These are phyloP conservation scores for Albugo laibachii DNA, from an alignment of 352 stramenopile genomes.

Conservation along the genomic window DNA sequence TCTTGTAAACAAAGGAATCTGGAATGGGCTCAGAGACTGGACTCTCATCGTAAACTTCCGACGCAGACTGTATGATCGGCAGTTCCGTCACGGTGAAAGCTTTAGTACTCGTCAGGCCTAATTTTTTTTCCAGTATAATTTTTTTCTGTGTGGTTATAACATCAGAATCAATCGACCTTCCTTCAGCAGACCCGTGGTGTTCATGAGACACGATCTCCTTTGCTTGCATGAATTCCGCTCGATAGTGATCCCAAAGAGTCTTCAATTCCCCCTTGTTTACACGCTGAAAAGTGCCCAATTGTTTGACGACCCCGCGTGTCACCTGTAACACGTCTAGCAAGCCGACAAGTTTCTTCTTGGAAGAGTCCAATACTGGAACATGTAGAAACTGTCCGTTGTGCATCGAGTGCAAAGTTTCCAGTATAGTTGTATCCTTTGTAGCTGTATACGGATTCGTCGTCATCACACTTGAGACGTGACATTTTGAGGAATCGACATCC, in stretches of 20 bases:
- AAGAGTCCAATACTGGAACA: constrained; percentile 84
- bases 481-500: constrained; percentile 63
- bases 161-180: not conserved
- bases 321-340: constrained; percentile 93
- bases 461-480: constrained; percentile 83
- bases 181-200: not conserved
- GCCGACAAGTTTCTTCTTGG: constrained; percentile 75
- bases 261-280: constrained; percentile 45
- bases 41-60: constrained; percentile 6
- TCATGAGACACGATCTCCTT: not conserved
- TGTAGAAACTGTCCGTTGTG: constrained; percentile 94
- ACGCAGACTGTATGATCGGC: not conserved
- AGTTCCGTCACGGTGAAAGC: not conserved
- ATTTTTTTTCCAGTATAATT: constrained; percentile 1
- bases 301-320: constrained; percentile 69
- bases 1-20: constrained; percentile 64
- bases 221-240: constrained; percentile 20
- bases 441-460: constrained; percentile 88
- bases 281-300: constrained; percentile 62
- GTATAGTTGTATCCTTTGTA: constrained; percentile 82
- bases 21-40: constrained; percentile 11
- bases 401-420: constrained; percentile 95
- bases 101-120: constrained; percentile 5
- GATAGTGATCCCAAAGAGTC: constrained; percentile 58
- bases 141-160: not conserved